Evolutionary conservation across 73 alveolate genomes (phyloP).

Genomic region (Breviolum minutum): DNA sequence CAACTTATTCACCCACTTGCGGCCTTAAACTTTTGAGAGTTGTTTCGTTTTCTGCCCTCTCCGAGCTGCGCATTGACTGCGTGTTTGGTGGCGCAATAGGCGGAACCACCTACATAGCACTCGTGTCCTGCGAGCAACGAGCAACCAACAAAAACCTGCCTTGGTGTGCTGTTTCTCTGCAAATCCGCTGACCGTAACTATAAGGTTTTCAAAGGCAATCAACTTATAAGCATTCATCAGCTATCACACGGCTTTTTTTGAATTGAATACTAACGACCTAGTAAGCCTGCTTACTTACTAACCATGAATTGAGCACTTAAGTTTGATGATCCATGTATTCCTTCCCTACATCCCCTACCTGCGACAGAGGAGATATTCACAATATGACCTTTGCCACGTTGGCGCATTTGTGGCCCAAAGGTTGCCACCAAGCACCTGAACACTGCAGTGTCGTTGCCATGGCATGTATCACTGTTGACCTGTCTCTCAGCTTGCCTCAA

Average conservation of each 20-base stretch:
- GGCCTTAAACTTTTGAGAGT: no score
- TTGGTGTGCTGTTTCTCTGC: no score
- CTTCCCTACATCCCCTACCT: neutral
- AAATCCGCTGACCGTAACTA: neutral
- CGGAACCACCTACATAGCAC: conserved; percentile 79
- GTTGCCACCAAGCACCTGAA: conserved; percentile 25
- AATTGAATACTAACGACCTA: no score
- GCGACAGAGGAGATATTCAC: conserved; percentile 89
- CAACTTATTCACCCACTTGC: no score
- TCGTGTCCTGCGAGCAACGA: conserved; percentile 24
- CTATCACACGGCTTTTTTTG: no score
- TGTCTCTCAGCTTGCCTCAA: neutral
- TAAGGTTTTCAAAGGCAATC: neutral
- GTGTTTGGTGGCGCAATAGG: conserved; percentile 88
- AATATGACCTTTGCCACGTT: conserved; percentile 74
- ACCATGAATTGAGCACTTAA: neutral
- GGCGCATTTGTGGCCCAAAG: conserved; percentile 66
- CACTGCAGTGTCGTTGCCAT: no score
- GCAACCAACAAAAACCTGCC: neutral
- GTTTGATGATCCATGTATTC: neutral
- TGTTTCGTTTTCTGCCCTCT: neutral
- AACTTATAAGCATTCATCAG: no score
- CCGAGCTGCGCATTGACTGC: conserved; percentile 77
- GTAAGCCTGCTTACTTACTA: neutral
- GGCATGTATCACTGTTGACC: no score